phyloP scores from a whole-genome alignment of 345 rosid genomes.

The Laguncularia racemosa region DNA sequence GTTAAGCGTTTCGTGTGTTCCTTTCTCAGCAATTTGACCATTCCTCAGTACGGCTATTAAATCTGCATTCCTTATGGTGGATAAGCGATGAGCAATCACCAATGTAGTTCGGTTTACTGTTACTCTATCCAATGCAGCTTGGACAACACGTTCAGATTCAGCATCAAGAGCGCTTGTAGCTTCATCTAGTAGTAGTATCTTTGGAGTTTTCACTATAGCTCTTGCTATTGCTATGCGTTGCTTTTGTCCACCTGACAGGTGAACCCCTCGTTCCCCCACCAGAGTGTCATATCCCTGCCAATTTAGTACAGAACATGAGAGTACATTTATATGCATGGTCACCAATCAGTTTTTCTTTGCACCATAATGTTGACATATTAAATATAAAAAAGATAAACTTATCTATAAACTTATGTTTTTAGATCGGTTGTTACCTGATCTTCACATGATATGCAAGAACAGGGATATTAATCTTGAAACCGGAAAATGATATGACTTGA shows the following conservation, averaged over 20 bases:
- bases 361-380: too few relatives aligned
- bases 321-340: too few relatives aligned
- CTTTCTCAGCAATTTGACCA: constrained; percentile 24
- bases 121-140: constrained; percentile 22
- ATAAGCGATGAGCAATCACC: constrained; percentile 23
- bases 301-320: too few relatives aligned
- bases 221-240: constrained; percentile 29
- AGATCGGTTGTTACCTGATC: too few relatives aligned
- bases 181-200: constrained; percentile 24
- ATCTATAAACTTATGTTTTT: too few relatives aligned
- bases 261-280: constrained; percentile 31
- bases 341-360: too few relatives aligned
- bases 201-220: constrained; percentile 27
- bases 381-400: too few relatives aligned
- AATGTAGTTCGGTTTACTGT: constrained; percentile 22
- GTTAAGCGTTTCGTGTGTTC: constrained; percentile 21
- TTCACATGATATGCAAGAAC: too few relatives aligned
- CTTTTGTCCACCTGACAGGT: constrained; percentile 28
- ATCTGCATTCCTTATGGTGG: constrained; percentile 23
- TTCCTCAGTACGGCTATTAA: constrained; percentile 21
- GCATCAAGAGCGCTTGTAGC: constrained; percentile 30
- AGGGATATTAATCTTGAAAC: too few relatives aligned
- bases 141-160: constrained; percentile 26
- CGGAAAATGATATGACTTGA: too few relatives aligned
- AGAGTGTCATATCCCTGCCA: constrained; percentile 21